phyloP scores from a whole-genome alignment of 1,284 basidiomycete species.

The Trametes pubescens region DNA sequence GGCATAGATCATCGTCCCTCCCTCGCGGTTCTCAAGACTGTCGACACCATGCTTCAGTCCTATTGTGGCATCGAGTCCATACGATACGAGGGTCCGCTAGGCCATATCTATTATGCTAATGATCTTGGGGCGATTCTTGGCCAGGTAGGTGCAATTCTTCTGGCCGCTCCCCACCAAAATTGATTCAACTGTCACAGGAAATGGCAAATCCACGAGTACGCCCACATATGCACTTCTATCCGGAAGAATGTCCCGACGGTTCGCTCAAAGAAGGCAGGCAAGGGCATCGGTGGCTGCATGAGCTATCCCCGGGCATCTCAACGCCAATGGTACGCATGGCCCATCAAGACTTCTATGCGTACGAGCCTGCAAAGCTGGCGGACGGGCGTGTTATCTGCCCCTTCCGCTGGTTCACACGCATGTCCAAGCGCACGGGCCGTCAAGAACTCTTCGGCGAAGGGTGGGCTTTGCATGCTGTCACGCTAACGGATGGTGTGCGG shows the following conservation, averaged over 20 bases:
- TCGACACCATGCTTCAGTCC: constrained; percentile 10
- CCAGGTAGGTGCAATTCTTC: constrained; percentile 14
- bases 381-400: constrained; percentile 38
- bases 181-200: constrained; percentile 37
- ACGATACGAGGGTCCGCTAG: constrained; percentile 17
- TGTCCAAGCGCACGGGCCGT: not conserved
- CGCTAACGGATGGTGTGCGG: not conserved
- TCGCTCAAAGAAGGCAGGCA: constrained; percentile 39
- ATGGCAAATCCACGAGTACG: constrained; percentile 41
- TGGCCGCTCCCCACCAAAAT: not conserved
- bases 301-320: constrained; percentile 31
- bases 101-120: constrained; percentile 28
- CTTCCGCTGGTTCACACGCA: constrained; percentile 42
- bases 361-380: constrained; percentile 41
- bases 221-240: constrained; percentile 39
- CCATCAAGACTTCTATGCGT: constrained; percentile 42
- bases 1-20: constrained; percentile 18
- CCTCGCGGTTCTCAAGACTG: not conserved
- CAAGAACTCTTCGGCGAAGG: not conserved
- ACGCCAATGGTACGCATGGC: constrained; percentile 43
- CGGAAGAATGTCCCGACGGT: constrained; percentile 38
- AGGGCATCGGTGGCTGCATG: constrained; percentile 39
- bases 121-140: constrained; percentile 11
- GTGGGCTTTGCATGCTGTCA: constrained; percentile 14
- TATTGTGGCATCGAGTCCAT: constrained; percentile 14